Base-by-base conservation (phyloP, 345 rosid genomes). In the Streptanthus diversifolius region DNA sequence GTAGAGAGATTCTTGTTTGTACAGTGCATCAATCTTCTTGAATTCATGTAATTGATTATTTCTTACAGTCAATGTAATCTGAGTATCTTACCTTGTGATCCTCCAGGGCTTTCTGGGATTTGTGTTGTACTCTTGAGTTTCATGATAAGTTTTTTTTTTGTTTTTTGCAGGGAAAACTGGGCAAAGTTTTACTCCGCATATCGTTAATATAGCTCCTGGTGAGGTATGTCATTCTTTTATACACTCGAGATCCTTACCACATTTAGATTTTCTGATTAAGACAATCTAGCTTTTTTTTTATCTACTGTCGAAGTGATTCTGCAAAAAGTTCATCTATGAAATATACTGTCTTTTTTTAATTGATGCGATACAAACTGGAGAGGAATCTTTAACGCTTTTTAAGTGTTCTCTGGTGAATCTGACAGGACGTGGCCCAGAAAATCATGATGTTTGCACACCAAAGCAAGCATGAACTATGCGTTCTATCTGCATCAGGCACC, bases 401-500 rank as follows among this genome's bases (percentile, higher is more conserved):
- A 66, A 35, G 33, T 70, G 14, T 57, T 49, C 41, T 81, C 10
- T 71, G 77, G 57, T 81, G 52, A 43, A 55, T 70, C 56, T 60
- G 66, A 79, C 58, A 95, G 99, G 97, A 95, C 73, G 93, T 91
- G 67, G 80, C 74, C 35, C 93, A 91, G 82, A 95, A 87, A 66
- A 77, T 91, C 55, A 69, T 84, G 90, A 14, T 75, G 66, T 91
- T 91, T 77, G 76, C 87, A 82, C 87, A 86, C 79, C 90, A 91
- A 83, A 83, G 90, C 79, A 90, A 84, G 78, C 90, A 88, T 33
- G 97, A 95, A 68, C 72, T 88, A 51, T 95, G 97, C 47, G 82
- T 95, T 68, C 80, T 95, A 13, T 95, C 99, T 77, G 98, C 97
- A 44, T 88, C 92, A 49, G 96, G 99, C 68, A 70, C 92, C 36